Percentiles rank a stretch among this genome's conserved stretches.
phyloP scores from a whole-genome alignment of 2,329 filamentous ascomycete genomes.

The Paramyrothecium sp. region DNA sequence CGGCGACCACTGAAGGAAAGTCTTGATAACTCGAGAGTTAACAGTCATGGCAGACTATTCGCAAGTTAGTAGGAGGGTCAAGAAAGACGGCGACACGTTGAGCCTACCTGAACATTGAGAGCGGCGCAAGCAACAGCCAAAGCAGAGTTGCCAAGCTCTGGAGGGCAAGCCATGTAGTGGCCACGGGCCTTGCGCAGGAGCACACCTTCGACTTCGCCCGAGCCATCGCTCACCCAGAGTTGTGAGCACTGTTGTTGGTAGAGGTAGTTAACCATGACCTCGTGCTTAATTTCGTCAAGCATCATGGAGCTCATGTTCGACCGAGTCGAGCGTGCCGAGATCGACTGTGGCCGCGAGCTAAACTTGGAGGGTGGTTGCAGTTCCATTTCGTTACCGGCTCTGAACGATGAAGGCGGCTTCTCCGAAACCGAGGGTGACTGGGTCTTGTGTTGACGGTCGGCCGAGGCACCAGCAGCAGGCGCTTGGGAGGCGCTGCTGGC shows the following conservation, averaged over 20 bases:
- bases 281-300: slow-evolving; percentile 73
- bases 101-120: slow-evolving; percentile 68
- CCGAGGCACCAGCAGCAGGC: slow-evolving; percentile 13
- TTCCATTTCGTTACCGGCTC: slow-evolving; percentile 40
- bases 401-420: slow-evolving; percentile 27
- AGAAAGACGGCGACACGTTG: too few species aligned
- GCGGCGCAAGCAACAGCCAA: slow-evolving; percentile 64
- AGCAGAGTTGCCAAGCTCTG: slow-evolving; percentile 58
- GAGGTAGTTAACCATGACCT: slow-evolving; percentile 81
- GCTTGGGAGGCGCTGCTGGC: slow-evolving; percentile 25
- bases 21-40: slow-evolving; percentile 76
- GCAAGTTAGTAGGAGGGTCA: not conserved
- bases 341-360: slow-evolving; percentile 51
- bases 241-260: slow-evolving; percentile 77
- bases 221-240: slow-evolving; percentile 71
- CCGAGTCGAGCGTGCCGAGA: slow-evolving; percentile 44
- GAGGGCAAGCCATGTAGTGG: slow-evolving; percentile 72
- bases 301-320: slow-evolving; percentile 50
- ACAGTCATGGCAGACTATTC: slow-evolving; percentile 75
- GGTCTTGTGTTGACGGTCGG: slow-evolving; percentile 16
- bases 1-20: slow-evolving; percentile 71
- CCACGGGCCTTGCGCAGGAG: slow-evolving; percentile 66
- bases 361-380: slow-evolving; percentile 49
- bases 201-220: slow-evolving; percentile 69
- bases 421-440: slow-evolving; percentile 30